phyloP scores from a whole-genome alignment of 2,329 filamentous ascomycete genomes.

The Juglanconis oblonga region DNA sequence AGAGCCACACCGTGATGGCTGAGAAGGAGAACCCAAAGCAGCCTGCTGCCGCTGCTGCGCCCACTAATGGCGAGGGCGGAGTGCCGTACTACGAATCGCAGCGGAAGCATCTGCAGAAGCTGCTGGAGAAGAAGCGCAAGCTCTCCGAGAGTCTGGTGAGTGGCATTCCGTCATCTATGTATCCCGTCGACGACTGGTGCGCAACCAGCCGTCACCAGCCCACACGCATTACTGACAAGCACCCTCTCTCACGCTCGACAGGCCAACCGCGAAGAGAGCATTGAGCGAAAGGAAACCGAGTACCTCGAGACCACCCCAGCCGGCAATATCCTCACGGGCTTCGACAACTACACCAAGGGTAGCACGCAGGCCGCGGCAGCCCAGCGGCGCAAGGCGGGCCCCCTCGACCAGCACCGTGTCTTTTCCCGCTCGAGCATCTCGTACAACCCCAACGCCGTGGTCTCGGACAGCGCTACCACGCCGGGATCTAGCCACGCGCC shows the following conservation, averaged over 20 bases:
- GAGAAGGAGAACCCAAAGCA: constrained; percentile 31
- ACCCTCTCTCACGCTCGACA: constrained; percentile 3
- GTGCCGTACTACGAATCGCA: constrained; percentile 72
- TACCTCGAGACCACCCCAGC: constrained; percentile 88
- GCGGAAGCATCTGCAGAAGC: constrained; percentile 63
- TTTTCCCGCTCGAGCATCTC: constrained; percentile 67
- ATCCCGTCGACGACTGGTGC: not conserved
- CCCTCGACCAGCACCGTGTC: constrained; percentile 69
- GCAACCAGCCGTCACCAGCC: not conserved
- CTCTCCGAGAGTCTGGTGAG: constrained; percentile 39
- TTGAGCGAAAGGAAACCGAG: constrained; percentile 76
- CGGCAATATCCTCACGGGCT: constrained; percentile 96
- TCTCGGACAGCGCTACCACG: constrained; percentile 10
- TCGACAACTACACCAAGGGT: constrained; percentile 98
- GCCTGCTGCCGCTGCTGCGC: constrained; percentile 15
- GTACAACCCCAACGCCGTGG: constrained; percentile 42
- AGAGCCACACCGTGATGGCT: constrained; percentile 8
- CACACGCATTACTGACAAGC: not conserved
- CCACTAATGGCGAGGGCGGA: constrained; percentile 41
- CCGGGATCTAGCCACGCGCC: constrained; percentile 44
- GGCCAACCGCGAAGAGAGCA: constrained; percentile 65
- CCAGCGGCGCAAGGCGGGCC: constrained; percentile 60
- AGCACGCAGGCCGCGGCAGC: constrained; percentile 60
- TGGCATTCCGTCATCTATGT: not conserved
- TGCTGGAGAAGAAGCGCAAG: constrained; percentile 61